Evolutionary conservation across 1,284 basidiomycete species (phyloP).

Genomic region (Ceratobasidium sp.): DNA sequence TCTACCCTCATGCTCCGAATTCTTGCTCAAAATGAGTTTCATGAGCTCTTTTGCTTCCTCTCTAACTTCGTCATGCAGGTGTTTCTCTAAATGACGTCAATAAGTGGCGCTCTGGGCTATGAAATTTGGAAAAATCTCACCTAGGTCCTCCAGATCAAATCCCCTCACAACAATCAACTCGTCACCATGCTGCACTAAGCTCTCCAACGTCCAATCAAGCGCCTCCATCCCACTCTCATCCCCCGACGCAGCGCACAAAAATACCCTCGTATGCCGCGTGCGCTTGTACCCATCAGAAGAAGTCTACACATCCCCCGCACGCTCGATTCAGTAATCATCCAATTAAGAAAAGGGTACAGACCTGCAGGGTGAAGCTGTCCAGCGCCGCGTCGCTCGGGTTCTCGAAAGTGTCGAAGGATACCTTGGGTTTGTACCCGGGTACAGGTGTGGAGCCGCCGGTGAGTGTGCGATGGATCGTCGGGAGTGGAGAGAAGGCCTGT

Average conservation of each 20-base stretch:
- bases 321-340: conserved; percentile 51
- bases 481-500: conserved; percentile 5
- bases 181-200: conserved; percentile 90
- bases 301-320: conserved; percentile 55
- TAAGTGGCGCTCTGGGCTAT: neutral
- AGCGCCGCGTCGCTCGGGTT: conserved; percentile 64
- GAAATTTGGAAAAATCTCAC: conserved; percentile 56
- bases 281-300: conserved; percentile 86
- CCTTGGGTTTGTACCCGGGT: conserved; percentile 78
- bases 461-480: conserved; percentile 23
- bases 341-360: conserved; percentile 48
- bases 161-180: conserved; percentile 94
- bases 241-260: conserved; percentile 87
- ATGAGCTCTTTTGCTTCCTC: conserved; percentile 90
- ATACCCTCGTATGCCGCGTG: conserved; percentile 84
- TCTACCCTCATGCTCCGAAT: conserved; percentile 81
- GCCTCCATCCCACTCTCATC: conserved; percentile 89
- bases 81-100: conserved; percentile 64
- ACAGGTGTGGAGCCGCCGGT: conserved; percentile 42
- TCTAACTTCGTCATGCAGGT: conserved; percentile 79
- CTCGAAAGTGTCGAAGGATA: conserved; percentile 86
- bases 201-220: conserved; percentile 89
- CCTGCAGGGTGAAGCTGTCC: conserved; percentile 59
- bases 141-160: conserved; percentile 84
- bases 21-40: conserved; percentile 82